Evolutionary conservation across 768 basidiomycete genomes (phyloP).

Genomic region (Hericium erinaceus): DNA sequence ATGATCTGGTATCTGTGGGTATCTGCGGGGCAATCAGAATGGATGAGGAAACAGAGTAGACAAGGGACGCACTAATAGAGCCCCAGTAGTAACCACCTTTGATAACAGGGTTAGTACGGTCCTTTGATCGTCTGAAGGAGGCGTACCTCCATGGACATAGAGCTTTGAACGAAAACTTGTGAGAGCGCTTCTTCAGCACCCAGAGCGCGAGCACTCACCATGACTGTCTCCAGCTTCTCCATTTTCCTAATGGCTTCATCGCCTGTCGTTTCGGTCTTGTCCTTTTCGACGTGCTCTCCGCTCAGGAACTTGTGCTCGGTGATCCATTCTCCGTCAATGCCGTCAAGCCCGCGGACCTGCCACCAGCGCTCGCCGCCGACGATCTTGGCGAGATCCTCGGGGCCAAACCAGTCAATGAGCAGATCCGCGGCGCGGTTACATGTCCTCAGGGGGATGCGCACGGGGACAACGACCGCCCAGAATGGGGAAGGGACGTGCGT

Average conservation of each 20-base stretch:
- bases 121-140: background rate
- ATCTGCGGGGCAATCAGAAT: conserved; percentile 23
- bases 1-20: conserved; percentile 55
- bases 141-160: conserved; percentile 55
- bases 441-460: conserved; percentile 44
- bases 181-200: background rate
- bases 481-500: conserved; percentile 62
- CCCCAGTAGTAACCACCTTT: conserved; percentile 61
- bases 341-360: conserved; percentile 68
- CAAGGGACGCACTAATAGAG: conserved; percentile 40
- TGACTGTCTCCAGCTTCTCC: conserved; percentile 46
- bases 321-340: conserved; percentile 59
- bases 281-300: conserved; percentile 24
- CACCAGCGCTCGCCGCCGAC: conserved; percentile 79
- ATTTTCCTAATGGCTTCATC: conserved; percentile 30
- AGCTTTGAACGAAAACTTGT: conserved; percentile 28
- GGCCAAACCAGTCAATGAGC: conserved; percentile 65
- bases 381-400: conserved; percentile 54
- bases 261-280: conserved; percentile 25
- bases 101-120: background rate
- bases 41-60: background rate
- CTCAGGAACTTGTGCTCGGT: conserved; percentile 40
- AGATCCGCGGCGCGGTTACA: conserved; percentile 57
- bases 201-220: conserved; percentile 28
- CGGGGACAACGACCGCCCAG: conserved; percentile 52